A percentile compares a stretch with the other conserved stretches of the same genome.
These are phyloP conservation scores for Abrus precatorius DNA, from an alignment of 306 rosid species.

Conservation along the genomic window DNA sequence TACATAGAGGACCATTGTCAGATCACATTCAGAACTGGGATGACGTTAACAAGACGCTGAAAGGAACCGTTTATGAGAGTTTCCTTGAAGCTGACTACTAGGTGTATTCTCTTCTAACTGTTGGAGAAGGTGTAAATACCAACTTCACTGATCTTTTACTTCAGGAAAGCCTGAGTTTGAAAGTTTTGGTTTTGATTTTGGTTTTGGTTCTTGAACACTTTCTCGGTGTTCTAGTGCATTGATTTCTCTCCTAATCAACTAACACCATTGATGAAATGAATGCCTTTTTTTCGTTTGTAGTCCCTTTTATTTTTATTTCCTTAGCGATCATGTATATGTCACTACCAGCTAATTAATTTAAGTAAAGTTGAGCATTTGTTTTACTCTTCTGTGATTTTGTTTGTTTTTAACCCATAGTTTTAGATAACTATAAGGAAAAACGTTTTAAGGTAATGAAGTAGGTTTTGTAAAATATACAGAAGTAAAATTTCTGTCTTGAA, in stretches of 20 bases:
- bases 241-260: conserved; percentile 47
- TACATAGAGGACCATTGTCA: conserved; percentile 76
- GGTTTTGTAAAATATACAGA: too few species aligned
- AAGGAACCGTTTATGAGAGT: conserved; percentile 74
- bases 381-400: conserved; percentile 23
- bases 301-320: background rate
- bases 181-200: conserved; percentile 41
- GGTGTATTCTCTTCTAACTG: conserved; percentile 50
- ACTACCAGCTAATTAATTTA: conserved; percentile 47
- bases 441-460: too few species aligned
- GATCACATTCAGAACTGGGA: conserved; percentile 89
- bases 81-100: conserved; percentile 77
- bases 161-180: conserved; percentile 42
- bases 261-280: conserved; percentile 52
- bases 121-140: conserved; percentile 63
- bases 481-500: too few species aligned
- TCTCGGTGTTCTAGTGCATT: conserved; percentile 41
- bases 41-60: conserved; percentile 73
- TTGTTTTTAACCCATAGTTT: background rate
- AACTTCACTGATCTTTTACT: conserved; percentile 53
- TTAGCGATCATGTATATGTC: conserved; percentile 55
- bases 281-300: conserved; percentile 11
- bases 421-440: background rate
- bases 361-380: conserved; percentile 45
- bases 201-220: conserved; percentile 46